A percentile compares a stretch with the other conserved stretches of the same genome.
Conservation (phyloP, 345 rosid genomes). For the Cardamine chenopodiifolia region DNA sequence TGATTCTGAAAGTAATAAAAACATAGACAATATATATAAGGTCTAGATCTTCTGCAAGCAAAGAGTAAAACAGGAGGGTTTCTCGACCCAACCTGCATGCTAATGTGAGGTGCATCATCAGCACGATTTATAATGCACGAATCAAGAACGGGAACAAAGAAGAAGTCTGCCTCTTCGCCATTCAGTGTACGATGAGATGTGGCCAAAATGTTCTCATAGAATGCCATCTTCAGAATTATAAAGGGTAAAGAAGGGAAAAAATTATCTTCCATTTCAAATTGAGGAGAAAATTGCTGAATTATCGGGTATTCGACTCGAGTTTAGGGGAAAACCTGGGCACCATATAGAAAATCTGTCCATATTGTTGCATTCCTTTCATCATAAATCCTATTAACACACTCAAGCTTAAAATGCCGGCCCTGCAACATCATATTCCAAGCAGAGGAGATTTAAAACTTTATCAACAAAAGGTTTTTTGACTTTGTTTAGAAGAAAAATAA, state of each 20-base stretch:
- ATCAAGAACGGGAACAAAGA: slow-evolving; percentile 98
- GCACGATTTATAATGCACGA: slow-evolving; percentile 93
- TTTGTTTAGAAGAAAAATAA: not conserved
- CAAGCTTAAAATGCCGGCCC: slow-evolving; percentile 91
- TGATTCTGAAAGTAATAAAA: slow-evolving; percentile 63
- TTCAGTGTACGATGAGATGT: slow-evolving; percentile 80
- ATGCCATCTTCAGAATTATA: slow-evolving; percentile 66
- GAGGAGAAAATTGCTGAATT: not conserved
- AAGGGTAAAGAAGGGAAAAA: not conserved
- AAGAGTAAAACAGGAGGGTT: not conserved
- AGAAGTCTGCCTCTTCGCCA: slow-evolving; percentile 94
- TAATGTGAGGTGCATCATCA: slow-evolving; percentile 88
- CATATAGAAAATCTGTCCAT: slow-evolving; percentile 91
- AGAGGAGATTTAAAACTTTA: slow-evolving; percentile 6
- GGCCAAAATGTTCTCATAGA: slow-evolving; percentile 90
- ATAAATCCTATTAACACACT: slow-evolving; percentile 89
- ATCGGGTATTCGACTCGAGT: not conserved
- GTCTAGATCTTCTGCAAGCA: slow-evolving; percentile 16
- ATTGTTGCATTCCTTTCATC: slow-evolving; percentile 73
- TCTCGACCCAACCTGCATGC: slow-evolving; percentile 57
- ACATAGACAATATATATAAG: slow-evolving; percentile 20
- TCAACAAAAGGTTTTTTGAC: not conserved
- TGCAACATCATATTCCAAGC: slow-evolving; percentile 45
- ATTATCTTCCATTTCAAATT: slow-evolving; percentile 3
- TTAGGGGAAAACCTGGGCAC: slow-evolving; percentile 69